These are phyloP conservation scores for Leccinum fuscescens DNA, from an alignment of 1,284 basidiomycete genomes.

Conservation along the genomic window DNA sequence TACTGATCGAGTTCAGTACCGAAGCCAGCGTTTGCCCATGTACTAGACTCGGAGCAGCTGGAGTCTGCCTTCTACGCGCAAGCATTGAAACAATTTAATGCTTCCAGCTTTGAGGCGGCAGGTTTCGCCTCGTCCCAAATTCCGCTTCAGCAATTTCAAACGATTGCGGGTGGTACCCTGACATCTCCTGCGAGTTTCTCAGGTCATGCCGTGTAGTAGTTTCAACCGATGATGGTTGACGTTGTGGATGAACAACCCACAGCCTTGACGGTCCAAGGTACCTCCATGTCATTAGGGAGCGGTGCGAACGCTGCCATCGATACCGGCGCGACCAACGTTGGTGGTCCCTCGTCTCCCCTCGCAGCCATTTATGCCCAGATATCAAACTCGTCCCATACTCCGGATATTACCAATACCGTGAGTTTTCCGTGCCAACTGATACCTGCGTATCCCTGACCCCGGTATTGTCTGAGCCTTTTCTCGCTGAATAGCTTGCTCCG, in stretches of 20 bases:
- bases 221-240: no score
- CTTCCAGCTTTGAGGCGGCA: slow-evolving; percentile 63
- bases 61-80: slow-evolving; percentile 70
- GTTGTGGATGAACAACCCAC: no score
- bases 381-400: no score
- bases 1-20: neutral
- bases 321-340: no score
- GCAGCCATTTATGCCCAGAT: no score
- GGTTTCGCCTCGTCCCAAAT: slow-evolving; percentile 62
- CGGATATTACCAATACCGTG: slow-evolving; percentile 36
- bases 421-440: neutral
- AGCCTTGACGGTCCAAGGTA: no score
- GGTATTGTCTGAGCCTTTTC: neutral
- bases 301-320: no score
- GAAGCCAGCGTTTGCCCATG: slow-evolving; percentile 65
- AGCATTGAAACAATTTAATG: slow-evolving; percentile 65
- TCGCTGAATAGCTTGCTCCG: slow-evolving; percentile 21
- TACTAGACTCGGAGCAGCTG: slow-evolving; percentile 59
- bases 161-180: slow-evolving; percentile 45
- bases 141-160: slow-evolving; percentile 59
- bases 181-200: no score
- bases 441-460: neutral
- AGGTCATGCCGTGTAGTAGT: no score
- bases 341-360: no score
- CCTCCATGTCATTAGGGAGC: no score